Base-by-base conservation (phyloP, 2,329 filamentous ascomycete genomes). In the Raffaelea ambrosiae region DNA sequence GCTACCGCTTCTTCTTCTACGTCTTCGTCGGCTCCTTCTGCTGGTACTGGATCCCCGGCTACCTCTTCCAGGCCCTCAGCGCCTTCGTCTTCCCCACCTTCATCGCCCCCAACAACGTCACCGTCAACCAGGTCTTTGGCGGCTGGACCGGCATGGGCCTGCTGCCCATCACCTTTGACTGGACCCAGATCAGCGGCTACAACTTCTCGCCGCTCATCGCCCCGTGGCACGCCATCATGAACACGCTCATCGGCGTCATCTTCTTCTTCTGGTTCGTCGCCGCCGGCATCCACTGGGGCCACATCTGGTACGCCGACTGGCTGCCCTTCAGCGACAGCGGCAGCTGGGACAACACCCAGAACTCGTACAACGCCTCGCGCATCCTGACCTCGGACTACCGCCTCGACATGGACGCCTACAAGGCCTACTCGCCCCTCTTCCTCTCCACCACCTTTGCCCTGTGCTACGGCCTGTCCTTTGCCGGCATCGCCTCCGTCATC, bases 191-290 rank as follows among this genome's bases (percentile, higher is more conserved):
- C 4, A 31, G 11, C 5, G 38, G 19, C 20, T 42, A 64, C 47
- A 57, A 53, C 21, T 46, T 56, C 44, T 44, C 26, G 14, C 52
- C 52, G 26, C 43, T 53, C 4, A 33, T 51, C 16, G 29, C 44
- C 8, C 73, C 74, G 3, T 74, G 73, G 57, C 75, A 79, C 62
- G 76, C 75, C 23, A 82, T 81, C 40, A 67, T 79, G 47, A 85
- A 85, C 60, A 77, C 74, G 20, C 67, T 82, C 51, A 63, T 81
- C 40, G 80, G 80, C 26, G 70, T 76, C 44, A 70, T 76, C 44
- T 67, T 80, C 14, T 53, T 76, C 31, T 75, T 71, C 40, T 71
- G 73, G 55, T 73, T 76, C 46, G 97, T 98, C 81, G 93, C 93
- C 8, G 35, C 35, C 14, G 35, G 35, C 14, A 14, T 38, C 5